A percentile compares a stretch with the other conserved stretches of the same genome.
phyloP scores from a whole-genome alignment of 495 filamentous ascomycete genomes.

The Penicillium canariense region DNA sequence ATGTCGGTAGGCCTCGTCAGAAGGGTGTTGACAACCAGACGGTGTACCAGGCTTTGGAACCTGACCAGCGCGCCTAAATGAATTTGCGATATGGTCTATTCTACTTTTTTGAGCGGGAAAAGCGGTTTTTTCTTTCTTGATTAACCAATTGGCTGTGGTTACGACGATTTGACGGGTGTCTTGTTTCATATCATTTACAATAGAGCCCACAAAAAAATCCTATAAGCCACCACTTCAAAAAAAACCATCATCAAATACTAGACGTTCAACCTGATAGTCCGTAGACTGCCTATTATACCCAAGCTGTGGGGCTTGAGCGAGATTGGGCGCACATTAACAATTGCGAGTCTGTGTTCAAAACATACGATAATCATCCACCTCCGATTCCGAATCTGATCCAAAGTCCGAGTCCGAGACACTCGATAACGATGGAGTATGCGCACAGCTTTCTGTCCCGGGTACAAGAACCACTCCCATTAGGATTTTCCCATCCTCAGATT shows the following conservation, averaged over 20 bases:
- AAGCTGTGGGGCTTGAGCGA: too few relatives aligned
- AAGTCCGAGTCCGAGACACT: slow-evolving; percentile 9
- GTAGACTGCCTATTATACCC: too few relatives aligned
- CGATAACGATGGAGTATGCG: not conserved
- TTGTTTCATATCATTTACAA: slow-evolving; percentile 19
- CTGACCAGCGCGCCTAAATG: slow-evolving; percentile 43
- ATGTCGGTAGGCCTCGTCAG: slow-evolving; percentile 41
- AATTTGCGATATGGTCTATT: not conserved
- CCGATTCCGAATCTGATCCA: slow-evolving; percentile 11
- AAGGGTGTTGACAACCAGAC: slow-evolving; percentile 37
- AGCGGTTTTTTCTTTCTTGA: slow-evolving; percentile 16
- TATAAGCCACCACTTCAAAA: too few relatives aligned
- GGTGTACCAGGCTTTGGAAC: slow-evolving; percentile 42
- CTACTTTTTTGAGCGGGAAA: slow-evolving; percentile 6
- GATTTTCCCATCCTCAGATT: slow-evolving; percentile 8
- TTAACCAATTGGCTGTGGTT: slow-evolving; percentile 1
- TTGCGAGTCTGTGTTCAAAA: too few relatives aligned
- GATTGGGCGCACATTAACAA: too few relatives aligned
- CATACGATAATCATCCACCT: slow-evolving; percentile 19
- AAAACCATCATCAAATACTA: too few relatives aligned
- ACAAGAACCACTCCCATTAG: slow-evolving; percentile 6
- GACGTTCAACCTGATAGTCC: too few relatives aligned
- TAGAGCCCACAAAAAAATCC: too few relatives aligned
- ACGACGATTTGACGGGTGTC: slow-evolving; percentile 9
- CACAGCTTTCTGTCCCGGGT: not conserved